Base-by-base conservation (phyloP, 176 grass and related monocot species). In the Triticum timopheevii region DNA sequence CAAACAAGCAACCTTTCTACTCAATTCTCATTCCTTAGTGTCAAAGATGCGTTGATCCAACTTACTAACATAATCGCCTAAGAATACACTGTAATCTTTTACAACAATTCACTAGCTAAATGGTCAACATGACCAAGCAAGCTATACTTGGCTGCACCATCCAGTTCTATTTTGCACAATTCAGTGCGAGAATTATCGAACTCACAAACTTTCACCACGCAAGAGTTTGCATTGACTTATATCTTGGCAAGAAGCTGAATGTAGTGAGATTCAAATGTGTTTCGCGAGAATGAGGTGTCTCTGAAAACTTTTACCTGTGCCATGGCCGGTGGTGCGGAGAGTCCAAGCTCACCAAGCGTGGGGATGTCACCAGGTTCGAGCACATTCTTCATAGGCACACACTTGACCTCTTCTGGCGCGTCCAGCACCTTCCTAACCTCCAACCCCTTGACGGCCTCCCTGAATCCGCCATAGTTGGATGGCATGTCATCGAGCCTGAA, bases 281-380 rank as follows among this genome's bases (percentile, higher is more conserved):
- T 5, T 1, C 5, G 22, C 4, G 76, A 82, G 44, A 63, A 71
- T 12, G 8, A n/a, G 30, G 30, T 33, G 30, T 61, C 30, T 67
- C 15, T 34, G 23, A 20, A 77, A 77, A 4, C 6, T 10, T 67
- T 89, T 65, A 98, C 96, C 84, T 96, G 88, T 58, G 89, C 36
- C 67, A 89, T 86, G 66, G 88, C 83, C 12, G 83, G 71, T 12
- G 90, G 84, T 2, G 82, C 30, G 22, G 79, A 93, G 28, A 96
- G 89, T n/a, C 92, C 90, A 1, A 99, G 94, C 69, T 99, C 94
- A 15, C 85, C 70, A 30, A 96, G 88, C 6, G 88, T 93, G 45
- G 94, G 97, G 69, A 99, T 93, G 22, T 99, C 94, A 0, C 97
- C 92, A 38, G 97, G 90, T 62, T 96, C 92, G 7, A 99, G 87